Evolutionary conservation across 352 stramenopile species (phyloP).

Genomic region (Pythium periplocum): DNA sequence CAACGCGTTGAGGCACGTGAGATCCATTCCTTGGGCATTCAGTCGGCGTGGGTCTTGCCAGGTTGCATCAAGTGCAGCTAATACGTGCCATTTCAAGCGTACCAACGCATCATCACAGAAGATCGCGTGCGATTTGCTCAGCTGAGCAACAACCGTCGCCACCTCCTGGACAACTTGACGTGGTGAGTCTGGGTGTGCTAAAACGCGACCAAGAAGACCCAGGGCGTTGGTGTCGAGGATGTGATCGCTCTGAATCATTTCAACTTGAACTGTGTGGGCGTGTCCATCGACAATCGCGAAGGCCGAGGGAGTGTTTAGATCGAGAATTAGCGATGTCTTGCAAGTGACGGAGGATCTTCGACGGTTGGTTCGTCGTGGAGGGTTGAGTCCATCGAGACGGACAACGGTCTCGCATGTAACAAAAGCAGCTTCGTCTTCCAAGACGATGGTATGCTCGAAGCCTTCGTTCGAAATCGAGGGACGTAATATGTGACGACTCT

Average conservation of each 20-base stretch:
- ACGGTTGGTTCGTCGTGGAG: not conserved
- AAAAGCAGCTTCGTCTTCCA: conserved; percentile 4
- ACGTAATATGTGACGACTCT: conserved; percentile 2
- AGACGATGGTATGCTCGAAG: not conserved
- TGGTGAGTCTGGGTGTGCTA: conserved; percentile 6
- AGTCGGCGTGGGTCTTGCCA: not conserved
- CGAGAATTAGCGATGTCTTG: too few relatives aligned
- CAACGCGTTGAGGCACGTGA: conserved; percentile 20
- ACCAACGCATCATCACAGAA: conserved; percentile 12
- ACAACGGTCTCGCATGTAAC: conserved; percentile 4
- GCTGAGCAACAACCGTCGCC: conserved; percentile 20
- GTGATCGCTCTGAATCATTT: too few relatives aligned
- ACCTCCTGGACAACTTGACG: conserved; percentile 8
- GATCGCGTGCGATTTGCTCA: conserved; percentile 22
- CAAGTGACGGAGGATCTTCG: not conserved
- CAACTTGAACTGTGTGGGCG: too few relatives aligned
- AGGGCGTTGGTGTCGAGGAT: too few relatives aligned
- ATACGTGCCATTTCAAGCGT: conserved; percentile 13
- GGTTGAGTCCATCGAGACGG: too few relatives aligned
- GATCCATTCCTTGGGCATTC: conserved; percentile 2
- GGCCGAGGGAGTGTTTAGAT: too few relatives aligned
- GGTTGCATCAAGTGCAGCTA: conserved; percentile 12
- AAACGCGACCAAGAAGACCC: conserved; percentile 13
- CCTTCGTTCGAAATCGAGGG: too few relatives aligned
- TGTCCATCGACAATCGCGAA: too few relatives aligned